A percentile compares a stretch with the other conserved stretches of the same genome.
phyloP scores from a whole-genome alignment of 192 early-diverging fungal species.

The Phycomyces nitens region DNA sequence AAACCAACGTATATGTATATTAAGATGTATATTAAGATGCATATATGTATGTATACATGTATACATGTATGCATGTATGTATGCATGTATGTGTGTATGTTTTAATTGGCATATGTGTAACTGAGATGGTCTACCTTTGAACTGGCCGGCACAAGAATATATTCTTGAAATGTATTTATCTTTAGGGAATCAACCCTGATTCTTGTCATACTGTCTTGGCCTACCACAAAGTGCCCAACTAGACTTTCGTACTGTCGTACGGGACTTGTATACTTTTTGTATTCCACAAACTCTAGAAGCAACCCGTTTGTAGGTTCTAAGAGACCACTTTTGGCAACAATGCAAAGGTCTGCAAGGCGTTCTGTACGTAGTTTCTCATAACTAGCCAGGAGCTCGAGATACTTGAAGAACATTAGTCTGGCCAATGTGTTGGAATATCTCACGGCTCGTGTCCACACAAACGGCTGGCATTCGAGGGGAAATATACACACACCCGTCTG shows the following conservation, averaged over 20 bases:
- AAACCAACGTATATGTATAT: background rate
- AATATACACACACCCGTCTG: background rate
- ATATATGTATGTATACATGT: no score
- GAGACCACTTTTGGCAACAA: no score
- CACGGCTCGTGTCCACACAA: background rate
- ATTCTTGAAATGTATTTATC: constrained; percentile 3
- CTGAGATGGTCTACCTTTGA: constrained; percentile 1
- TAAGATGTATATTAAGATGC: no score
- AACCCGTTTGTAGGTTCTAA: background rate
- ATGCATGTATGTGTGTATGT: background rate
- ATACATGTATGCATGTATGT: no score
- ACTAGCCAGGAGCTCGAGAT: constrained; percentile 8
- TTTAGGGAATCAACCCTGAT: constrained; percentile 1
- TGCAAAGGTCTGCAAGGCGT: constrained; percentile 9
- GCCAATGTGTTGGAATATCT: background rate
- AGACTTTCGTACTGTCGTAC: background rate
- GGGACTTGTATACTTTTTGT: background rate
- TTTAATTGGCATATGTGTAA: background rate
- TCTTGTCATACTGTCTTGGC: background rate
- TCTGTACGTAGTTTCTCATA: constrained; percentile 1
- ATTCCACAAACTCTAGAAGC: constrained; percentile 3
- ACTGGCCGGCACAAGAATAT: constrained; percentile 17
- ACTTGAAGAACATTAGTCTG: constrained; percentile 16
- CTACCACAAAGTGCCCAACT: background rate
- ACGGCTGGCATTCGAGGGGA: constrained; percentile 4